phyloP scores from a whole-genome alignment of 2,329 filamentous ascomycete genomes.

The Ambrosiella cleistominuta region DNA sequence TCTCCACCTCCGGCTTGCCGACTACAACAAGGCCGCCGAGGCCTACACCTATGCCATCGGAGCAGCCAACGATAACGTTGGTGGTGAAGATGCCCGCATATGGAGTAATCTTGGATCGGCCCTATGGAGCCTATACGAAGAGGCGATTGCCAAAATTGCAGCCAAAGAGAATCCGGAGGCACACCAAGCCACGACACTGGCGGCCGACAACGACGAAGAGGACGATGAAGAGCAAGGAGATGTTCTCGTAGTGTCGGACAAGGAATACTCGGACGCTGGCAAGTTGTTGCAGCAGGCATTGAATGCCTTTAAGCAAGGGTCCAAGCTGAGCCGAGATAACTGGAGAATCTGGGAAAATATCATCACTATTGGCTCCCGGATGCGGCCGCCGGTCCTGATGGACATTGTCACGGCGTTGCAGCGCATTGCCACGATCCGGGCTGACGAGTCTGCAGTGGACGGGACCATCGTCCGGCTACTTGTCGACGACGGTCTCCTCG shows the following conservation, averaged over 20 bases:
- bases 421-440: conserved; percentile 58
- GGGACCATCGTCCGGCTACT: conserved; percentile 52
- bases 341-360: conserved; percentile 96
- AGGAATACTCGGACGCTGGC: conserved; percentile 31
- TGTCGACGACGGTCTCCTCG: conserved; percentile 49
- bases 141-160: conserved; percentile 25
- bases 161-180: conserved; percentile 17
- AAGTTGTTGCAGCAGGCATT: conserved; percentile 58
- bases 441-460: conserved; percentile 66
- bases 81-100: conserved; percentile 76
- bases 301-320: conserved; percentile 71
- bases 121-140: conserved; percentile 50
- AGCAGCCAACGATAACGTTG: conserved; percentile 37
- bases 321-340: conserved; percentile 65
- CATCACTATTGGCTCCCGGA: conserved; percentile 64
- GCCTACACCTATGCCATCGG: conserved; percentile 72
- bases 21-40: conserved; percentile 63
- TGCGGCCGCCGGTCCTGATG: conserved; percentile 53
- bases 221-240: conserved; percentile 14
- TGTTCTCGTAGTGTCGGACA: conserved; percentile 11
- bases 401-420: conserved; percentile 63
- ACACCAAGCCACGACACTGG: conserved; percentile 11
- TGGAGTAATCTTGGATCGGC: conserved; percentile 91
- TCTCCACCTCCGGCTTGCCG: conserved; percentile 58
- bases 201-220: conserved; percentile 9